These are phyloP conservation scores for Diplodia intermedia DNA, from an alignment of 2,329 filamentous ascomycete species.

Conservation along the genomic window DNA sequence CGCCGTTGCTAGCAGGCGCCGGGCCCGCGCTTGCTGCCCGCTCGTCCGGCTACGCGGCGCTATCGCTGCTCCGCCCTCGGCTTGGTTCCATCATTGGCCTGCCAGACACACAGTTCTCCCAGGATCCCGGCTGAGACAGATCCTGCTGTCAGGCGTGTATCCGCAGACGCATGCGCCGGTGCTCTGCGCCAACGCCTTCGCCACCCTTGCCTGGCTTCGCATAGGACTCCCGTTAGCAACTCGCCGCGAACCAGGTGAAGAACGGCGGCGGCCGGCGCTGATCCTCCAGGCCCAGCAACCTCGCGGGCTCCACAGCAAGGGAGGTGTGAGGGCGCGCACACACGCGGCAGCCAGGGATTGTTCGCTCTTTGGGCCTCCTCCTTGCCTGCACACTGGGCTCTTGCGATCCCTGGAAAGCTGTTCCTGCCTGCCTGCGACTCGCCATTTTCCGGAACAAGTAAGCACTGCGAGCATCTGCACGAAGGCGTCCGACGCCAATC, in stretches of 20 bases:
- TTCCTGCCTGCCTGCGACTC: not conserved
- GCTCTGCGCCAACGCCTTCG: not conserved
- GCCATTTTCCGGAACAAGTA: not conserved
- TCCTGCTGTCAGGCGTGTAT: not conserved
- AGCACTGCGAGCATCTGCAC: slow-evolving; percentile 12
- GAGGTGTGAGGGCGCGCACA: not conserved
- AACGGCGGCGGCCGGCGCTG: not conserved
- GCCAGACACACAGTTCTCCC: not conserved
- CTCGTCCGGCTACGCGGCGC: not conserved
- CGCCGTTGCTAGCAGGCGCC: slow-evolving; percentile 4
- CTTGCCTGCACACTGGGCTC: not conserved
- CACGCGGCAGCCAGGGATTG: not conserved
- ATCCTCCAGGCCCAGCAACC: slow-evolving; percentile 11
- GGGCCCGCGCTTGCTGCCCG: not conserved
- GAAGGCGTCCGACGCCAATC: not conserved
- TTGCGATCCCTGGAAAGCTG: not conserved
- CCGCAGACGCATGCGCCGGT: not conserved
- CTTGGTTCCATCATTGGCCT: not conserved
- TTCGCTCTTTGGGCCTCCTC: not conserved
- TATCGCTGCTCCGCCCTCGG: not conserved
- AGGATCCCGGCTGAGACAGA: not conserved
- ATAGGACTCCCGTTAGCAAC: not conserved
- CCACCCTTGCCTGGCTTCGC: not conserved
- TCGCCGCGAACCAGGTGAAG: not conserved
- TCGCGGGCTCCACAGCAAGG: not conserved